phyloP scores from a whole-genome alignment of 257 asterid genomes.

The Lavandula angustifolia region DNA sequence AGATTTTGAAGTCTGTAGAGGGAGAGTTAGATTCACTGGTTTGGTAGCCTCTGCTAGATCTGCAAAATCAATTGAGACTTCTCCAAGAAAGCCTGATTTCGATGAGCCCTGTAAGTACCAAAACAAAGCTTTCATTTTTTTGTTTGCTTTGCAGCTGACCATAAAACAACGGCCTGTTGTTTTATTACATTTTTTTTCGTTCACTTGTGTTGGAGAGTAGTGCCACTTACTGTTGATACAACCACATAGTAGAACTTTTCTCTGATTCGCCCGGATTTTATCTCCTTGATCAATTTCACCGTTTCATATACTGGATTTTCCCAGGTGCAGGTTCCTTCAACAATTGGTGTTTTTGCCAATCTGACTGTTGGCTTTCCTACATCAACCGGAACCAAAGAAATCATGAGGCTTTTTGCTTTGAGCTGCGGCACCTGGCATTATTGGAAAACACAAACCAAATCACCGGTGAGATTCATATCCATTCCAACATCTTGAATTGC shows the following conservation, averaged over 20 bases:
- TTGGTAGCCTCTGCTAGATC: constrained; percentile 69
- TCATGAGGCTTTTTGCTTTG: constrained; percentile 72
- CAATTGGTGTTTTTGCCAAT: constrained; percentile 64
- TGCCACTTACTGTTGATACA: constrained; percentile 65
- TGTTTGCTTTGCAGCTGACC: background rate
- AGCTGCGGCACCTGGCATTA: constrained; percentile 77
- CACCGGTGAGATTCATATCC: constrained; percentile 28
- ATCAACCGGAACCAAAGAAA: constrained; percentile 85
- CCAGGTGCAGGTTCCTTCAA: constrained; percentile 86
- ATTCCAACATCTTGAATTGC: constrained; percentile 31
- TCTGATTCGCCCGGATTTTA: constrained; percentile 67
- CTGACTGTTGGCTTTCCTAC: constrained; percentile 85
- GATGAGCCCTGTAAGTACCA: constrained; percentile 74
- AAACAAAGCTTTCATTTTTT: background rate
- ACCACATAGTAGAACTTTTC: constrained; percentile 72
- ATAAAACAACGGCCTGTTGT: background rate
- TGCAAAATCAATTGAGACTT: constrained; percentile 85
- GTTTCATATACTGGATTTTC: constrained; percentile 79
- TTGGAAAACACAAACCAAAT: constrained; percentile 17
- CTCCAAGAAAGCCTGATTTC: constrained; percentile 88
- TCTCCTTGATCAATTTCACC: constrained; percentile 69
- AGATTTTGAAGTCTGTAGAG: constrained; percentile 78
- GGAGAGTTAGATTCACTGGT: constrained; percentile 64
- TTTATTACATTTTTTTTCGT: background rate
- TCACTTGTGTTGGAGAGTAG: constrained; percentile 13